Evolutionary conservation across 1,284 basidiomycete genomes (phyloP), one percentile per base, ranked within the genome.

Genomic region (Hymenochaete sp.): DNA sequence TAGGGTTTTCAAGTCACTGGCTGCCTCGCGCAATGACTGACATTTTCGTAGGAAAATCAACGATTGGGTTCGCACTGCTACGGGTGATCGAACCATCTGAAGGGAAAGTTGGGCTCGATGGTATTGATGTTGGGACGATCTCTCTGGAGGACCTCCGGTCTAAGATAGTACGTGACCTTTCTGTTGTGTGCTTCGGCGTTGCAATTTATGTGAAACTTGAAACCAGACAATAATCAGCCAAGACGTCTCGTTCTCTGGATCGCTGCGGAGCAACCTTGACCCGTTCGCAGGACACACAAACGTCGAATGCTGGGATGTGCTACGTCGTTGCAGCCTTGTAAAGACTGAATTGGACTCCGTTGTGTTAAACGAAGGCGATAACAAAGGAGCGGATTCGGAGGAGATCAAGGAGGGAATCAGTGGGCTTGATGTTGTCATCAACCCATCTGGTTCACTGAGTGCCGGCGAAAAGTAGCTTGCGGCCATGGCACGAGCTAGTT

Each of bases 81-180:
- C 78, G 93, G 50, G 96, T 97, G 57, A 83, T 83, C 7, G 93
- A 98, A 56, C 91, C 92, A 0, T 68, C 75, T 1, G 66, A 67
- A 7, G 93, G 93, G 0, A 74, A 69, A 38, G 93, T 97, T 51
- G 42, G 82, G 43, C 79, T 96, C 36, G 91, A 93, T 54, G 91
- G 90, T 1, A 80, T 95, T 53, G 90, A 95, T 60, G 89, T 96
- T 47, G 81, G 83, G 0, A 79, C 67, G 4, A 93, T 98, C 51
- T 91, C 91, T 1, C 67, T 95, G 16, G 75, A 89, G 58, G 90
- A 93, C 60, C 60, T 96, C 45, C 74, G 90, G 26, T 81, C 81
- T 13, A 35, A n/a, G 21, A 35, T 35, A n/a, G n/a, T n/a, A n/a
- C n/a, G n/a, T n/a, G n/a, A n/a, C n/a, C n/a, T n/a, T n/a, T n/a